phyloP scores from a whole-genome alignment of 768 basidiomycete genomes.

The Coprinopsis marcescibilis region DNA sequence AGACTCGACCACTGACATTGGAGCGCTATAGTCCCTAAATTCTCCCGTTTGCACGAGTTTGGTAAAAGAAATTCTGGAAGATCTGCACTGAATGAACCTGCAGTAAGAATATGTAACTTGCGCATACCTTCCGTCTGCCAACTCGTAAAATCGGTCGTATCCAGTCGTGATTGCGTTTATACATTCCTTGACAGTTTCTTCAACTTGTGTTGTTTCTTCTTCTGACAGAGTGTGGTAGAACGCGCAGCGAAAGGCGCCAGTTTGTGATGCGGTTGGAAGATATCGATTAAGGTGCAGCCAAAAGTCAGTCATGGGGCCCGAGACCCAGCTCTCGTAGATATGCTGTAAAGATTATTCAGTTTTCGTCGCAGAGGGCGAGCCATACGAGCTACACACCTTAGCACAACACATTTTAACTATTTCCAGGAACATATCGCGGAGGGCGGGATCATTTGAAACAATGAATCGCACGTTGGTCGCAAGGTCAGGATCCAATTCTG shows the following conservation, averaged over 20 bases:
- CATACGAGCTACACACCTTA: neutral
- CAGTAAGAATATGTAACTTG: neutral
- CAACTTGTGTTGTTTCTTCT: slow-evolving; percentile 18
- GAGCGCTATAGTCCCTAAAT: neutral
- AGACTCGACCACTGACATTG: neutral
- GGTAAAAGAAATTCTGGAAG: neutral
- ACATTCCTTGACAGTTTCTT: slow-evolving; percentile 8
- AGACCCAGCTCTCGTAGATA: slow-evolving; percentile 6
- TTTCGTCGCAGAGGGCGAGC: neutral
- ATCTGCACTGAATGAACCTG: neutral
- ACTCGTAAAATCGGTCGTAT: neutral
- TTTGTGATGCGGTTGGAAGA: slow-evolving; percentile 23
- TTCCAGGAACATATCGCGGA: neutral
- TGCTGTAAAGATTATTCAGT: neutral
- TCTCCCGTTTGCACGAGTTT: neutral
- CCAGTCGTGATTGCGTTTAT: neutral
- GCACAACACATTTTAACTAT: neutral
- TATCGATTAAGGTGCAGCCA: slow-evolving; percentile 38
- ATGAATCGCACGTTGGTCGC: too few relatives aligned
- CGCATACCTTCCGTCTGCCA: neutral
- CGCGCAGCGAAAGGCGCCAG: slow-evolving; percentile 17
- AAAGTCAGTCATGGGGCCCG: slow-evolving; percentile 25
- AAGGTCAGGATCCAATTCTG: too few relatives aligned
- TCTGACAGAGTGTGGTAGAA: slow-evolving; percentile 23
- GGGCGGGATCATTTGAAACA: too few relatives aligned